Evolutionary conservation across 139 green algal genomes (phyloP), one percentile per base, ranked within the genome.

Genomic region (Eudorina sp.): DNA sequence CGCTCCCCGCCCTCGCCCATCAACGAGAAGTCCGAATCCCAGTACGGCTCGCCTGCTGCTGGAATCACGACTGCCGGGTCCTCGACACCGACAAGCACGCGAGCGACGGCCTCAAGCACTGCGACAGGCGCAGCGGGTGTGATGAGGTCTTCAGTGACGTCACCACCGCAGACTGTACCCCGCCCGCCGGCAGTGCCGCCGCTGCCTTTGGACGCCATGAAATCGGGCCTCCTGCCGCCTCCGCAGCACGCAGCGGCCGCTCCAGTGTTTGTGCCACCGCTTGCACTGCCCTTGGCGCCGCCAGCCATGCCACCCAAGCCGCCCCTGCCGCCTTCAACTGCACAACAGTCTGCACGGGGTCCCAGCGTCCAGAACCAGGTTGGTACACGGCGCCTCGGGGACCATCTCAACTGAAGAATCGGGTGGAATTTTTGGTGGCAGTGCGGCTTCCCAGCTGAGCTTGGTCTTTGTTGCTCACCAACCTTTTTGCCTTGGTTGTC

Each of bases 1-100:
- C 78, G 60, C 25, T 88, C 87, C 11, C 87, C 90, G 4, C 90
- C 90, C 0, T 92, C 90, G 8, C 88, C 90, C 16, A 89, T 92
- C 41, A 86, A 91, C 48, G 84, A 91, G 80, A 86, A 83, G 83
- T 68, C 53, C 3, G 87, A 90, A 1, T 88, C 82, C 8, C 62
- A 36, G 27, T 80, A 36, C 36, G 46, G 48, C 66, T 75, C 78
- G 5, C 78, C 55, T 2, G 27, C 58, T 6, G 58, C 38, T n/a
- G 55, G 55, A 25, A 18, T 14, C 25, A 58, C 60, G 19, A 38
- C 29, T 19, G 80, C 19, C 19, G 73, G 73, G n/a, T 81, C 13
- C 29, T 76, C 80, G 13, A 86, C 60, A 1, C 60, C 80, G 6
- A 77, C 40, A 27, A 85, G 51, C 21, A 62, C 78, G 31, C 78